Base-by-base conservation (phyloP, 2,329 filamentous ascomycete genomes). In the Aplosporella prunicola region DNA sequence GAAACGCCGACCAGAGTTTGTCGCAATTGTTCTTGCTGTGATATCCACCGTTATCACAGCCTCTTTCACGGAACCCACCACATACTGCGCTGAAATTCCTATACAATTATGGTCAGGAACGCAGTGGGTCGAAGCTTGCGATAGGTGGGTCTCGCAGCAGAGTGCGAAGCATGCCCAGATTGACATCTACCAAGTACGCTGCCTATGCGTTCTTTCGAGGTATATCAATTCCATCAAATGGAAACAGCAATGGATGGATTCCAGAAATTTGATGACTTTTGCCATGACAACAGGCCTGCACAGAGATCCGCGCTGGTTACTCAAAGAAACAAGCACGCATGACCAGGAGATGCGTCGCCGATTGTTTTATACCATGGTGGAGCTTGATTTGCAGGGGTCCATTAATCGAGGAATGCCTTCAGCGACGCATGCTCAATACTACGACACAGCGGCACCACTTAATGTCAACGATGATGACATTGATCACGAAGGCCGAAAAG, bases 281-380 rank as follows among this genome's bases (percentile, higher is more conserved):
- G 71, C 69, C 13, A 66, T 76, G 55, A 57, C 69, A 31, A 61
- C 67, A 10, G 72, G 72, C 0, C 61, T 74, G 31, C 72, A 76
- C 47, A 62, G 69, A 13, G 62, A 71, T 32, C 63, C 68, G 1
- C 42, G 45, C 3, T 60, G 46, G 41, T 60, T 44, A 45, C 20
- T 32, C 20, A 38, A 35, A 28, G 37, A 34, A 30, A 36, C 30
- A 5, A 39, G 22, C 8, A 32, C 30, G 16, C 68, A 68, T 20
- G 66, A 72, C 26, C 64, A 67, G 36, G 67, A 72, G 41, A 67
- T 72, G 64, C 65, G 72, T 35, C 62, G 69, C 35, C 62, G 73
- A 28, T 54, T 78, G 3, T 78, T 74, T 74, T 62, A 61, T 2
- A 74, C 72, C 1, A 69, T 75, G 8, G 53, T 71, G 8, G 72